Evolutionary conservation across 2,329 filamentous ascomycete species (phyloP).

Genomic region (Scleromitrula shiraiana): DNA sequence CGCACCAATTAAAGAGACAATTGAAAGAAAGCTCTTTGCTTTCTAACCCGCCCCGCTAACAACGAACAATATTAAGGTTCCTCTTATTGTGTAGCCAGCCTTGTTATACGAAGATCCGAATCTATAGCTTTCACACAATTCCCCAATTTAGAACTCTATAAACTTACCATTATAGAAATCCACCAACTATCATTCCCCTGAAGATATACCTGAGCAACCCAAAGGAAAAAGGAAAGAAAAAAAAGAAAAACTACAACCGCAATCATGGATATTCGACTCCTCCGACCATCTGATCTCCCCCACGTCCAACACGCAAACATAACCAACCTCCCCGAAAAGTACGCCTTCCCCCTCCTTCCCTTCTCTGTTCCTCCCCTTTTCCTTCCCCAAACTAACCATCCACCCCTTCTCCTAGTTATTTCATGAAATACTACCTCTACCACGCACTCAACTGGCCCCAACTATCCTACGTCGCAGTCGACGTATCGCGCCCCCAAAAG

Average conservation of each 20-base stretch:
- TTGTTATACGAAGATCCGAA: too few species aligned
- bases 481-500: slow-evolving; percentile 71
- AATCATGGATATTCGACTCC: slow-evolving; percentile 82
- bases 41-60: too few species aligned
- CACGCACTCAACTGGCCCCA: slow-evolving; percentile 98
- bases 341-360: neutral
- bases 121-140: too few species aligned
- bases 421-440: slow-evolving; percentile 99
- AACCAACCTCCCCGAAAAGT: slow-evolving; percentile 94
- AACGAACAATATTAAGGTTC: too few species aligned
- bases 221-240: neutral
- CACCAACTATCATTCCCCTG: neutral
- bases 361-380: neutral
- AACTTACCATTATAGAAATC: too few species aligned
- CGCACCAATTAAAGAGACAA: neutral
- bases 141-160: too few species aligned
- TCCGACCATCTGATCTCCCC: slow-evolving; percentile 75
- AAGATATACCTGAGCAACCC: neutral
- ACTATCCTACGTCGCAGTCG: slow-evolving; percentile 91
- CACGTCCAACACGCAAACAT: slow-evolving; percentile 98
- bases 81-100: too few species aligned
- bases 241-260: slow-evolving; percentile 7
- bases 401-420: slow-evolving; percentile 50
- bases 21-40: too few species aligned
- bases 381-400: neutral